Percentiles rank a stretch among this genome's conserved stretches.
Evolutionary conservation across 1,284 basidiomycete genomes (phyloP).

Genomic region (Xerocomus nothofagi): DNA sequence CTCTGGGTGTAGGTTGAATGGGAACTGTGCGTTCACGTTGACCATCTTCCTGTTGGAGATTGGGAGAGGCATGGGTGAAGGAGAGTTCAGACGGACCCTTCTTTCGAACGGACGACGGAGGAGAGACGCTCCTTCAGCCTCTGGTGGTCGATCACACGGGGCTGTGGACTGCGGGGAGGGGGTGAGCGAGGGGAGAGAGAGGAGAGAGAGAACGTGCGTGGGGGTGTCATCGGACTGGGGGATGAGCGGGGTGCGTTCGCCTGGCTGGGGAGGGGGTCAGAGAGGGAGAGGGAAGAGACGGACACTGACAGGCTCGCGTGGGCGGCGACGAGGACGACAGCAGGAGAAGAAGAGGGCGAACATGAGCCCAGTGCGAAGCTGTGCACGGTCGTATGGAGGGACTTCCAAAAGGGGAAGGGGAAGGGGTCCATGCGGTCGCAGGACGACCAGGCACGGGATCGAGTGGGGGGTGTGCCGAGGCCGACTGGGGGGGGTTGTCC

Average conservation of each 20-base stretch:
- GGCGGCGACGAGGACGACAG: slow-evolving; percentile 26
- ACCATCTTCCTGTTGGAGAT: slow-evolving; percentile 62
- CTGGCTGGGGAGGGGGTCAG: slow-evolving; percentile 15
- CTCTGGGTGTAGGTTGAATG: slow-evolving; percentile 58
- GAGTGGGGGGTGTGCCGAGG: slow-evolving; percentile 20
- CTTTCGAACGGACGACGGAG: slow-evolving; percentile 60
- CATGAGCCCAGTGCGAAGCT: slow-evolving; percentile 21
- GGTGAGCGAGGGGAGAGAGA: not conserved
- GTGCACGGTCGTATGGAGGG: not conserved
- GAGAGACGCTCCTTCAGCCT: slow-evolving; percentile 54
- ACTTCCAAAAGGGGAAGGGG: slow-evolving; percentile 3
- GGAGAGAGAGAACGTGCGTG: slow-evolving; percentile 15
- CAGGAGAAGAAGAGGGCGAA: slow-evolving; percentile 30
- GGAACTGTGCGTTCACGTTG: slow-evolving; percentile 60
- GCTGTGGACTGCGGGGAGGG: slow-evolving; percentile 24
- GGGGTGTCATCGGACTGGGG: slow-evolving; percentile 31
- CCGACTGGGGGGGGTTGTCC: slow-evolving; percentile 26
- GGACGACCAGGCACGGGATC: slow-evolving; percentile 34
- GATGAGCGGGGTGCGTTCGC: slow-evolving; percentile 33
- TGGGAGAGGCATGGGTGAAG: not conserved
- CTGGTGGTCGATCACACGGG: slow-evolving; percentile 48
- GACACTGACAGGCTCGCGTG: slow-evolving; percentile 20
- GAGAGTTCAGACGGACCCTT: slow-evolving; percentile 48
- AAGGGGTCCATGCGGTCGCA: slow-evolving; percentile 8
- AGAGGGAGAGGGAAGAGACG: not conserved